Conservation (phyloP, 2,329 filamentous ascomycete species). For the Trichoderma koningiopsis region DNA sequence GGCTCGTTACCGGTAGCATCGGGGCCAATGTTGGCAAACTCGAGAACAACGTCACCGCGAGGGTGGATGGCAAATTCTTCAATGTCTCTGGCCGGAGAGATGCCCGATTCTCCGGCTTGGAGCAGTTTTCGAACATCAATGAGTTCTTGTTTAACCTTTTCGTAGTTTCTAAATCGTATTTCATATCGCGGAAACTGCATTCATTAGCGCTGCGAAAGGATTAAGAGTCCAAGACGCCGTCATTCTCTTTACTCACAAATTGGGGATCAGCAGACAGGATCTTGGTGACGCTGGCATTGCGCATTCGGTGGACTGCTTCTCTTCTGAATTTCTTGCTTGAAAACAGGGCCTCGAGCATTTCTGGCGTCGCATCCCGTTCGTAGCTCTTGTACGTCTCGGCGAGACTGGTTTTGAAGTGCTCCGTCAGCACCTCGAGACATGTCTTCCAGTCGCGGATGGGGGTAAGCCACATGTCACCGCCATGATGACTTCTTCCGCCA, state of each 20-base stretch:
- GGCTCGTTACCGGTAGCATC: slow-evolving; percentile 40
- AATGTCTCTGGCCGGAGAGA: slow-evolving; percentile 43
- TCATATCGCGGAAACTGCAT: slow-evolving; percentile 48
- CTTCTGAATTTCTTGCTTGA: slow-evolving; percentile 46
- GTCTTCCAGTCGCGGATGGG: slow-evolving; percentile 50
- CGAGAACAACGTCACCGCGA: slow-evolving; percentile 53
- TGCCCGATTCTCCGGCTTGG: slow-evolving; percentile 45
- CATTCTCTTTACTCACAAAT: slow-evolving; percentile 39
- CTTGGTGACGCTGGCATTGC: slow-evolving; percentile 47
- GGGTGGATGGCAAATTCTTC: slow-evolving; percentile 48
- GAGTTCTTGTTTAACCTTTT: slow-evolving; percentile 48
- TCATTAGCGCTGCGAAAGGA: not conserved
- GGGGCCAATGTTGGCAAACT: slow-evolving; percentile 50
- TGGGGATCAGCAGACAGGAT: slow-evolving; percentile 48
- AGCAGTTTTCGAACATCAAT: slow-evolving; percentile 45
- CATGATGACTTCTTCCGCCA: slow-evolving; percentile 31
- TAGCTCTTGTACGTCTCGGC: slow-evolving; percentile 50
- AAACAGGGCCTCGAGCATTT: slow-evolving; percentile 49
- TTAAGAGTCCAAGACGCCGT: too few species aligned
- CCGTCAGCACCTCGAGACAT: slow-evolving; percentile 46
- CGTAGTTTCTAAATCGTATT: slow-evolving; percentile 51
- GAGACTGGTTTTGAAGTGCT: slow-evolving; percentile 46
- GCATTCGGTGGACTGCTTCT: slow-evolving; percentile 49
- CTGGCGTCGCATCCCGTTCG: slow-evolving; percentile 46
- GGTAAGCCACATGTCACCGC: slow-evolving; percentile 41